These are phyloP conservation scores for Silene latifolia DNA, from an alignment of 148 eudicot species.

Conservation along the genomic window DNA sequence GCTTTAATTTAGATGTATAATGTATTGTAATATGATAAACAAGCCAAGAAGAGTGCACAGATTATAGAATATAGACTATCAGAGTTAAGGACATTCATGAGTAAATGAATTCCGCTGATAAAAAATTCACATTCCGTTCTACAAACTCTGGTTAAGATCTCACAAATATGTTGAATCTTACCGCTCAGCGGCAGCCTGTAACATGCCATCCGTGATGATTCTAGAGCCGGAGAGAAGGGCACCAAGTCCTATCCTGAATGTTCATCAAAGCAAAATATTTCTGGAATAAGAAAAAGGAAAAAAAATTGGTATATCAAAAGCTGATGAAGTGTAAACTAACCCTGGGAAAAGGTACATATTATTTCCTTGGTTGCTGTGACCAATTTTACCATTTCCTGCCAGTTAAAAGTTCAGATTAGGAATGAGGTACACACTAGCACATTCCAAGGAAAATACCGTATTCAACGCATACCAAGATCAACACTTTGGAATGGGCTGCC, in stretches of 20 bases:
- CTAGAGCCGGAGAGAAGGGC: conserved; percentile 87
- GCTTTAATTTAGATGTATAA: not conserved
- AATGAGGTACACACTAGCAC: not conserved
- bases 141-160: not conserved
- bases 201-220: conserved; percentile 90
- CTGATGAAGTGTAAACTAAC: conserved; percentile 40
- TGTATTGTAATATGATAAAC: not conserved
- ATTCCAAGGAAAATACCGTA: not conserved
- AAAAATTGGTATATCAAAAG: not conserved
- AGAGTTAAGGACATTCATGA: not conserved
- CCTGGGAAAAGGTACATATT: conserved; percentile 99
- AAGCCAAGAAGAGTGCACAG: not conserved
- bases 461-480: conserved; percentile 64
- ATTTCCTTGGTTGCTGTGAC: conserved; percentile 95
- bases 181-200: conserved; percentile 99
- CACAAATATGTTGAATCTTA: conserved; percentile 26
- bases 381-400: conserved; percentile 78
- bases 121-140: not conserved
- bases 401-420: conserved; percentile 7
- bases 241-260: conserved; percentile 89
- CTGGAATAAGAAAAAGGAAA: not conserved
- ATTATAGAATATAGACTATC: not conserved
- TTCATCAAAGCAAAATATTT: conserved; percentile 10
- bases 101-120: not conserved
- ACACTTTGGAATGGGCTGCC: conserved; percentile 93